Base-by-base conservation (phyloP, 768 basidiomycete species). In the Lactarius psammicola region DNA sequence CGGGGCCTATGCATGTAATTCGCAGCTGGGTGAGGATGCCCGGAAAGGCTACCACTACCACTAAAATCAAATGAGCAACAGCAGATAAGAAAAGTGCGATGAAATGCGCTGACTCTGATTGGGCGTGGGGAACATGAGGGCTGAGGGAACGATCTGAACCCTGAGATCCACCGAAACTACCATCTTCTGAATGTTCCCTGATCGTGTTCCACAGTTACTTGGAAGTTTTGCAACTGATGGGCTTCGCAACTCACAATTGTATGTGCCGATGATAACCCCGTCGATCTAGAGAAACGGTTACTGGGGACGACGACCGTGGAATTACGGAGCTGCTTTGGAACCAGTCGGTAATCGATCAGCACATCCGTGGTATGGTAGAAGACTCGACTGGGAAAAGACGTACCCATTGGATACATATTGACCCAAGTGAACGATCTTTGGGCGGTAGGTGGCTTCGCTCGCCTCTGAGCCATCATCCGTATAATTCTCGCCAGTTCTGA, bases 371-470 rank as follows among this genome's bases (percentile, higher is more conserved):
- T 15, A 40, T 26, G 4, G 11, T 17, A 42, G 9, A 17, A n/a
- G 23, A 20, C 9, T 20, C 4, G 9, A 56, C 15, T 40, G 40
- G 6, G 26, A 59, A 59, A 57, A 17, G 17, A 23, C 68, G 31
- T 3, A 70, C 69, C 63, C 61, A n/a, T 31, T 18, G 20, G 67
- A 34, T 20, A 58, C 30, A 26, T 30, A 66, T 42, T 68, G 67
- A 17, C 69, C 68, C 42, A 70, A 44, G 49, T 70, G 69, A 57
- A 70, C 68, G 36, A 70, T 58, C 36, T 69, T 65, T 13, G 69
- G 68, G 59, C 62, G 67, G 38, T 60, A 44, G 66, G 60, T 55
- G 40, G n/a, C 33, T 7, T 68, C 58, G 59, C 26, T 63, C 53
- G 18, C 44, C 20, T 64, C 62, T 30, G 51, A 62, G 28, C 31